Conservation (phyloP, 148 eudicot genomes). For the Rhododendron vialii region DNA sequence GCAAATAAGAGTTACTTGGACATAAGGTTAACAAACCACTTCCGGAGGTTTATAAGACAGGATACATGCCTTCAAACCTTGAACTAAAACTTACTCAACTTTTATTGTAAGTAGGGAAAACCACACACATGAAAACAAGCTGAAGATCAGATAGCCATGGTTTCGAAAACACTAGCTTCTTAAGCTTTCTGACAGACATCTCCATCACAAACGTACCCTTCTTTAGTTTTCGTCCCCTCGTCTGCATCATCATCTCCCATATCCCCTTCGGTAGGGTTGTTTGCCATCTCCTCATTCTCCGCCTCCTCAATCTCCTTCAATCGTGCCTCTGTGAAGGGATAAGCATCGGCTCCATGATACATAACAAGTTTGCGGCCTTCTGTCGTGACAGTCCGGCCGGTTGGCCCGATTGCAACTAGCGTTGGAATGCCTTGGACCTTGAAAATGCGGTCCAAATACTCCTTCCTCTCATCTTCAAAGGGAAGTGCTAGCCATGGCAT, state of each 20-base stretch:
- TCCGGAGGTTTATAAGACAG: not conserved
- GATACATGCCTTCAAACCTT: not conserved
- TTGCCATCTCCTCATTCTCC: conserved; percentile 27
- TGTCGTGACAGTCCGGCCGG: conserved; percentile 42
- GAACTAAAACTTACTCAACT: not conserved
- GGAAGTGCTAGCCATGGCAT: conserved; percentile 10
- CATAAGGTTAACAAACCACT: no score
- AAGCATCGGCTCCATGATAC: conserved; percentile 48
- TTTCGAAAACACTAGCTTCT: not conserved
- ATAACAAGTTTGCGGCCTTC: conserved; percentile 33
- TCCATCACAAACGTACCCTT: conserved; percentile 57
- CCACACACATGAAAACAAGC: not conserved
- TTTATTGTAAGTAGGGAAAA: not conserved
- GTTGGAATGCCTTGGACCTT: conserved; percentile 47
- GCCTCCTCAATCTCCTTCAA: conserved; percentile 28
- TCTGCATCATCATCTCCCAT: conserved; percentile 19
- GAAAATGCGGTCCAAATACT: conserved; percentile 31
- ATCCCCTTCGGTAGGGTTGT: conserved; percentile 8
- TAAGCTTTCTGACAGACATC: conserved; percentile 42
- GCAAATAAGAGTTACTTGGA: not conserved
- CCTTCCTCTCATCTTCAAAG: conserved; percentile 34
- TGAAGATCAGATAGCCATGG: not conserved
- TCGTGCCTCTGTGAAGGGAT: conserved; percentile 54
- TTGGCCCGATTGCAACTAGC: conserved; percentile 46
- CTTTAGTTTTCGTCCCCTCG: conserved; percentile 12